These are phyloP conservation scores for Trichoderma parareesei DNA, from an alignment of 495 filamentous ascomycete genomes.

Conservation along the genomic window DNA sequence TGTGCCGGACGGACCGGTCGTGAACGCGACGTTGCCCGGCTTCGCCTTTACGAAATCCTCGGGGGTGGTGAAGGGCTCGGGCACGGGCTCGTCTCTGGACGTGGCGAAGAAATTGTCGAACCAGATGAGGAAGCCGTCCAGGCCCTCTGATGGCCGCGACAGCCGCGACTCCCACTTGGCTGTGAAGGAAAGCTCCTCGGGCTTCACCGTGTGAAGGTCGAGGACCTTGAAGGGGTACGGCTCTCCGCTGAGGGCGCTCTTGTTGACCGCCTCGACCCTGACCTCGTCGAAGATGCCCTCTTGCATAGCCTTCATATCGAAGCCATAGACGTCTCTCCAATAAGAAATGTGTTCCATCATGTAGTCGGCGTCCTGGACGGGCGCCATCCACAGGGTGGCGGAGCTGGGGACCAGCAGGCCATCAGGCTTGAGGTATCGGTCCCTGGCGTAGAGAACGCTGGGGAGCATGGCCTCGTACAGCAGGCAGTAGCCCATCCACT, in stretches of 20 bases:
- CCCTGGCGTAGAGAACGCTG: conserved; percentile 87
- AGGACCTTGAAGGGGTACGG: conserved; percentile 61
- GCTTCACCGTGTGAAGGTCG: conserved; percentile 71
- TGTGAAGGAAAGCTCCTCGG: conserved; percentile 67
- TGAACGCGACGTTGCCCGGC: conserved; percentile 53
- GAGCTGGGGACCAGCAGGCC: conserved; percentile 90
- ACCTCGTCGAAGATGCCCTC: conserved; percentile 74
- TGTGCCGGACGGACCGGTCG: conserved; percentile 68
- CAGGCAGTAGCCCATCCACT: conserved; percentile 99
- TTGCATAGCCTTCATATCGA: conserved; percentile 89
- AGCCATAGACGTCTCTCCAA: conserved; percentile 98
- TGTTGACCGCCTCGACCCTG: conserved; percentile 75
- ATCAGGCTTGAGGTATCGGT: conserved; percentile 75
- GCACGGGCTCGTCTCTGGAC: conserved; percentile 21
- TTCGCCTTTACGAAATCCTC: conserved; percentile 25
- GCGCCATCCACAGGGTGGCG: conserved; percentile 81
- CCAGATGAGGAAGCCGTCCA: conserved; percentile 73
- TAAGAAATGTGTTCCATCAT: conserved; percentile 85
- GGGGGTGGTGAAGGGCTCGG: conserved; percentile 17
- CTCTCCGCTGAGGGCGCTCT: conserved; percentile 70
- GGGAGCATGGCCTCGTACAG: conserved; percentile 98
- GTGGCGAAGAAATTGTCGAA: conserved; percentile 73
- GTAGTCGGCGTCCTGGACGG: conserved; percentile 80
- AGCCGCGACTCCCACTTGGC: conserved; percentile 49
- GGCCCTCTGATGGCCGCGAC: conserved; percentile 42